A percentile compares a stretch with the other conserved stretches of the same genome.
phyloP scores from a whole-genome alignment of 2,329 filamentous ascomycete species.

The Calonectria leucothoes region DNA sequence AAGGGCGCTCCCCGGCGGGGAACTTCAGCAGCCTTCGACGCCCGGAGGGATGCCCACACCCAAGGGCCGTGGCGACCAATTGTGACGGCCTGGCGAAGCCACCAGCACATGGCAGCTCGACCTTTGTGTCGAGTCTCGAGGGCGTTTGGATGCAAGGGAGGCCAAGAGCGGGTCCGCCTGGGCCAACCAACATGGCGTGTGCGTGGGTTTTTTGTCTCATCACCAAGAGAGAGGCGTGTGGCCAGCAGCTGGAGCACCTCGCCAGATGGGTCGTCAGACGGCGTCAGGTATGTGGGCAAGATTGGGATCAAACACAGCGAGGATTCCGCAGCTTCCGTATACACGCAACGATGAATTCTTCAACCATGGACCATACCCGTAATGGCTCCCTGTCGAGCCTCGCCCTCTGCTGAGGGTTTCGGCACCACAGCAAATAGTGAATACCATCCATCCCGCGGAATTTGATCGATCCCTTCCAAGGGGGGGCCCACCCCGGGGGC shows the following conservation, averaged over 20 bases:
- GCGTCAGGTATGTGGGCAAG: conserved; percentile 53
- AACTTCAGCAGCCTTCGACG: conserved; percentile 41
- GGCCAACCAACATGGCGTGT: neutral
- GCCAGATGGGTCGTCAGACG: conserved; percentile 34
- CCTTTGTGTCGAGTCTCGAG: conserved; percentile 49
- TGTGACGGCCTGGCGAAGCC: conserved; percentile 37
- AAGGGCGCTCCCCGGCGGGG: conserved; percentile 41
- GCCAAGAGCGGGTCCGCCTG: conserved; percentile 41
- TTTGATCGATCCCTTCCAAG: conserved; percentile 40
- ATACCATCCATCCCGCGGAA: conserved; percentile 31
- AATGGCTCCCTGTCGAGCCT: conserved; percentile 20
- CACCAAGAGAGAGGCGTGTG: conserved; percentile 41
- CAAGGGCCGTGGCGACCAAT: conserved; percentile 44
- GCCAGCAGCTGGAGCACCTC: conserved; percentile 24
- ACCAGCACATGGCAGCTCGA: conserved; percentile 51
- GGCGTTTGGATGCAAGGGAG: conserved; percentile 52
- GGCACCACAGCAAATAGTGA: conserved; percentile 27
- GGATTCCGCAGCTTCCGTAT: conserved; percentile 37
- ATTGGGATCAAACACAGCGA: conserved; percentile 54
- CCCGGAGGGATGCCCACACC: conserved; percentile 41
- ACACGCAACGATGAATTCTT: conserved; percentile 44
- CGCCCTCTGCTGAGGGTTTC: conserved; percentile 24
- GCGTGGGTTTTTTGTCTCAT: conserved; percentile 38
- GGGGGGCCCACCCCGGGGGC: conserved; percentile 32
- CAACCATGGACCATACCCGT: conserved; percentile 33